Evolutionary conservation across 495 filamentous ascomycete genomes (phyloP).

Genomic region (Pyrenula aspistea): DNA sequence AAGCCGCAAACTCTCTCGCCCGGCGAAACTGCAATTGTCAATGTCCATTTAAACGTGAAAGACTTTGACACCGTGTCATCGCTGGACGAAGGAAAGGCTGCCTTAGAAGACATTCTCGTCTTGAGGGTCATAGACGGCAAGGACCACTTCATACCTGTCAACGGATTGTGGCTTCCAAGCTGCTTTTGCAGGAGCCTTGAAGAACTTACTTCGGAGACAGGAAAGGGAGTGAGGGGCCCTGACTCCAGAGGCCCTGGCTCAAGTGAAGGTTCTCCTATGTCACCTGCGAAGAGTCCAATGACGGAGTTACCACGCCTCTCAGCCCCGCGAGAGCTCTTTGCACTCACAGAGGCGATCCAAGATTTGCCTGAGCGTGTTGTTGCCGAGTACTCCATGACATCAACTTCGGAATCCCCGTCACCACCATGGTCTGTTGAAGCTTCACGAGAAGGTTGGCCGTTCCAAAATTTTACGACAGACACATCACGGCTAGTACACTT

Average conservation of each 20-base stretch:
- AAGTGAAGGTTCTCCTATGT: slow-evolving; percentile 2
- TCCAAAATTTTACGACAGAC: slow-evolving; percentile 37
- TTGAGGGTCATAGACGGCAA: slow-evolving; percentile 75
- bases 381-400: slow-evolving; percentile 76
- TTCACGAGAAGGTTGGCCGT: slow-evolving; percentile 60
- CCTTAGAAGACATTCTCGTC: slow-evolving; percentile 77
- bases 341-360: slow-evolving; percentile 74
- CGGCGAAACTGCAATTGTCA: slow-evolving; percentile 64
- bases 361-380: slow-evolving; percentile 57
- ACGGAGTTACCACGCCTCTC: slow-evolving; percentile 41
- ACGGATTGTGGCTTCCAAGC: slow-evolving; percentile 65
- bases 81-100: slow-evolving; percentile 55
- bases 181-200: slow-evolving; percentile 74
- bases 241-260: slow-evolving; percentile 12
- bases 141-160: slow-evolving; percentile 82
- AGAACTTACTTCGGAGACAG: slow-evolving; percentile 73
- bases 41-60: slow-evolving; percentile 51
- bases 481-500: slow-evolving; percentile 13
- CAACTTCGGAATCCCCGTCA: slow-evolving; percentile 23
- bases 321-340: slow-evolving; percentile 76
- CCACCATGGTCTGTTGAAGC: slow-evolving; percentile 47
- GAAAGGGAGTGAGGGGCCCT: slow-evolving; percentile 50
- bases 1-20: slow-evolving; percentile 56
- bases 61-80: slow-evolving; percentile 48
- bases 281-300: slow-evolving; percentile 4